Percentiles rank a stretch among this genome's conserved stretches.
Conservation (phyloP, 257 asterid species). For the Eustoma russellianum region DNA sequence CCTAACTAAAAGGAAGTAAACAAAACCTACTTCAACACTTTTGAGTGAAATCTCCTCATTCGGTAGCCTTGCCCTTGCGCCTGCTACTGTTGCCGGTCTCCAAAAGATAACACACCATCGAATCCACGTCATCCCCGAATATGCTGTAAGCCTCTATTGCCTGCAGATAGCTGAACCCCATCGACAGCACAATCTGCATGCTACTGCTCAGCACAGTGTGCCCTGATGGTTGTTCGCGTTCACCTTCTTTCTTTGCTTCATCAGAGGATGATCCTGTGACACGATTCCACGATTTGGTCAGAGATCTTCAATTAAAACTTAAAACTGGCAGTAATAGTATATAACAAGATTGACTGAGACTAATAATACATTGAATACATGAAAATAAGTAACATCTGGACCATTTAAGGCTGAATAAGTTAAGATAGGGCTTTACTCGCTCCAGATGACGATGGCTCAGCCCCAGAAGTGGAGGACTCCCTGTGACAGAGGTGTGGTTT, state of each 20-base stretch:
- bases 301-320: not conserved
- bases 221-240: slow-evolving; percentile 9
- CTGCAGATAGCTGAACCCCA: slow-evolving; percentile 95
- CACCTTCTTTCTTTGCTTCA: slow-evolving; percentile 27
- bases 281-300: not conserved
- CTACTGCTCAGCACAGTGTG: slow-evolving; percentile 36
- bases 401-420: not conserved
- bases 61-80: slow-evolving; percentile 95
- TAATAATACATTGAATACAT: no score
- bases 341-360: not conserved
- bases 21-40: no score
- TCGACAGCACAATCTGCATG: slow-evolving; percentile 79
- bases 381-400: not conserved
- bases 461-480: slow-evolving; percentile 81
- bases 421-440: slow-evolving; percentile 46
- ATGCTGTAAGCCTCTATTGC: slow-evolving; percentile 88
- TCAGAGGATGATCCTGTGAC: slow-evolving; percentile 46
- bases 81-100: slow-evolving; percentile 68
- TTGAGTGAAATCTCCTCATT: slow-evolving; percentile 19
- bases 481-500: slow-evolving; percentile 49
- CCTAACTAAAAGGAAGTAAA: no score
- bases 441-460: slow-evolving; percentile 98
- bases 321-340: not conserved
- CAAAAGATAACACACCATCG: slow-evolving; percentile 80
- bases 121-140: slow-evolving; percentile 91